Base-by-base conservation (phyloP, 1,284 basidiomycete genomes). In the Kwoniella shivajii region DNA sequence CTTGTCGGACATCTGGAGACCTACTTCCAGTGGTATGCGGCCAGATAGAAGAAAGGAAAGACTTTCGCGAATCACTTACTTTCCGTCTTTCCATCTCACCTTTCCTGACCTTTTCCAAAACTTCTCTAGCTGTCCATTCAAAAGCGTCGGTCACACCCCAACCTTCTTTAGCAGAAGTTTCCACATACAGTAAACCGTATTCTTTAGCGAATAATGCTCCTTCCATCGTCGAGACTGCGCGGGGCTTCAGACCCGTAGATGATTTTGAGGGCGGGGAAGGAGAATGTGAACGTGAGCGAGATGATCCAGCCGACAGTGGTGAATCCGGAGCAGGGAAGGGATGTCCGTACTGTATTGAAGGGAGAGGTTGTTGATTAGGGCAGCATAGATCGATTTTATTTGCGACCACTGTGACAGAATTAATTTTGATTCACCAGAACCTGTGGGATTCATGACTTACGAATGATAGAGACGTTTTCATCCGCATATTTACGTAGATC, bases 341-440 rank as follows among this genome's bases (percentile, higher is more conserved):
- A 36, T 71, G 63, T 20, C 69, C 71, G 46, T 61, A 73, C 41
- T 61, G 51, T 37, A 69, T 72, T 27, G 59, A 53, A 2, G 70
- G 70, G 2, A 68, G 37, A 6, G 56, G 44, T 2, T 65, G 61
- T 0, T 71, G 71, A 14, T 58, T 50, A 0, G 50, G 27, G 13
- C 64, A 63, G 58, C 73, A 75, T 20, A 76, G 59, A 56, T 76
- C 74, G 10, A 69, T 72, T 62, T 76, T 76, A 67, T 76, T 76
- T 9, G 71, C 74, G 11, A 76, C 71, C 24, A 76, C 71, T 74
- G 42, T 20, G 31, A 14, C n/a, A 42, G 43, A 24, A 16, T 20
- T 31, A 31, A 14, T 39, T 31, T n/a, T n/a, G n/a, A n/a, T n/a
- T n/a, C n/a, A n/a, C n/a, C n/a, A n/a, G n/a, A n/a, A n/a, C n/a